Evolutionary conservation across 2,329 filamentous ascomycete species (phyloP).

Genomic region (Hymenoscyphus salicellus): DNA sequence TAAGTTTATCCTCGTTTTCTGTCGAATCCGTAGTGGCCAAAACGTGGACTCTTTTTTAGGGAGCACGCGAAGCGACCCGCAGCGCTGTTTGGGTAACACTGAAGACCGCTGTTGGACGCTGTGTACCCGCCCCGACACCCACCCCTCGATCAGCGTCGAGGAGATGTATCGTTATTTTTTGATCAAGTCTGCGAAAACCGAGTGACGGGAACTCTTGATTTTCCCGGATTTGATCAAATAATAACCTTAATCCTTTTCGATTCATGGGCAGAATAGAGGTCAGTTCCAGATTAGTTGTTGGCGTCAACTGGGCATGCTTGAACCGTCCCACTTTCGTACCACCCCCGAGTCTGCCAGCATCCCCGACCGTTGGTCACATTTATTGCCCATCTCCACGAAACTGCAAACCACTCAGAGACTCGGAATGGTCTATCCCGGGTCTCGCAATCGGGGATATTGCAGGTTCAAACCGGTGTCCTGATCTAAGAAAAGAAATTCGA

Average conservation of each 20-base stretch:
- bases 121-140: conserved; percentile 19
- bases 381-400: conserved; percentile 4
- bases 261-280: not conserved
- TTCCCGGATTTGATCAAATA: not conserved
- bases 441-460: not conserved
- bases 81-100: conserved; percentile 15
- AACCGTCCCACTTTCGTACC: conserved; percentile 25
- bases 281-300: not conserved
- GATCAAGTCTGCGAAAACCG: not conserved
- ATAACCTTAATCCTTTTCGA: conserved; percentile 1
- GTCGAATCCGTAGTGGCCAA: conserved; percentile 12
- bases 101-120: conserved; percentile 19
- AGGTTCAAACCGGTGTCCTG: not conserved
- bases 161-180: not conserved
- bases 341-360: conserved; percentile 21
- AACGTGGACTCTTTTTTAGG: conserved; percentile 25
- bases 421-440: conserved; percentile 14
- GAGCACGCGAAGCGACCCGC: conserved; percentile 23
- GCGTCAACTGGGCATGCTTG: conserved; percentile 14
- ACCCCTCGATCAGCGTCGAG: conserved; percentile 19
- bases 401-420: conserved; percentile 21
- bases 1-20: conserved; percentile 17
- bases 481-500: conserved; percentile 18
- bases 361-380: conserved; percentile 21
- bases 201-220: not conserved